Evolutionary conservation across 306 rosid species (phyloP), one percentile per base, ranked within the genome.

Genomic region (Sophora flavescens): DNA sequence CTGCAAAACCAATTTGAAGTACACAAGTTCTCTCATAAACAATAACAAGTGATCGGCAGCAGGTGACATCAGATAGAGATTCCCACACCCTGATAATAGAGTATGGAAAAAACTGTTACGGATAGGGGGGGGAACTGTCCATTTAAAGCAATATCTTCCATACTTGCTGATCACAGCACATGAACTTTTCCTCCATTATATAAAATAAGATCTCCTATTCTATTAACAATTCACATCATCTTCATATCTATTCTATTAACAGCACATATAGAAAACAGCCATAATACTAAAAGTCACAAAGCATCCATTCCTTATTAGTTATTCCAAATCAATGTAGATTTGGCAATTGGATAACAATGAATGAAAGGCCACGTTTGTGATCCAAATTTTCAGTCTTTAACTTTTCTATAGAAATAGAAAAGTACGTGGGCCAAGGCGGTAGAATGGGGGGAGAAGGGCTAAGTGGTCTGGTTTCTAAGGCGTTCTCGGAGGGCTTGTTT

Each of bases 1-100:
- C 89, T 16, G 90, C 91, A 75, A 79, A 87, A 81, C 97, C 97
- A 83, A 87, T 83, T 81, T 91, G 99, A 82, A 95, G 88, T 53
- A 92, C 85, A 77, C 90, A 88, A 57, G 42, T 76, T 22, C 88
- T 48, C 76, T 85, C 95, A 73, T 92, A 95, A 83, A 88, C 91
- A 83, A 92, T 66, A 80, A 92, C 89, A 52, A 95, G 86, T 26
- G 93, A 89, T 70, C 86, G 83, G 82, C 99, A 88, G 84, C 98
- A 91, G 36, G 93, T 91, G 63, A 89, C 91, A 22, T 82, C 86
- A 0, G 78, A 86, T 3, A 89, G 70, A 75, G 96, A 92, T 52
- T 89, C 87, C 97, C 99, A 95, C 2, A 63, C 86, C 99, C 99
- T 95, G 85, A 70, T 70, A 86, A 74, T 13, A 82, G 56, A 76